These are phyloP conservation scores for Suillus alpinus DNA, from an alignment of 768 basidiomycete species.

Conservation along the genomic window DNA sequence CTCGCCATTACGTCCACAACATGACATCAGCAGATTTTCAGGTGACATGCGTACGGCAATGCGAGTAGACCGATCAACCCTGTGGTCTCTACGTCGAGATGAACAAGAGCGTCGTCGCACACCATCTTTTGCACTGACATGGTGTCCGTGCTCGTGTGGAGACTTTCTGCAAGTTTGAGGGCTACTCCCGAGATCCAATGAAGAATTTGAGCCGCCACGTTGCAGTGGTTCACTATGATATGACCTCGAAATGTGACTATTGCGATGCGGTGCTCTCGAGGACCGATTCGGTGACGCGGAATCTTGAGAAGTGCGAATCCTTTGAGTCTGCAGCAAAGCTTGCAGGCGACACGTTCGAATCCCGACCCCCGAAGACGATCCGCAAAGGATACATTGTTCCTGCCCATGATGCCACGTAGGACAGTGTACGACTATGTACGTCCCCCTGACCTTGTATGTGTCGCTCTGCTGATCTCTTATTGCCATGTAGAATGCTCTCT, in stretches of 20 bases:
- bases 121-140: not conserved
- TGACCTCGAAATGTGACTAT: not conserved
- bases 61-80: not conserved
- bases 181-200: not conserved
- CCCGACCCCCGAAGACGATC: not conserved
- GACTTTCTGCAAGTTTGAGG: not conserved
- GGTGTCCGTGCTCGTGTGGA: rapidly evolving
- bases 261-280: not conserved
- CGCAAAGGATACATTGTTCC: not conserved
- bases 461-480: no score
- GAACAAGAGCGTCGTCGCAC: not conserved
- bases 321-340: not conserved
- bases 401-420: not conserved
- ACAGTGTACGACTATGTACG: no score
- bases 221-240: not conserved
- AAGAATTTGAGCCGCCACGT: no score
- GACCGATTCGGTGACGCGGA: not conserved
- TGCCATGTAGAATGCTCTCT: not conserved
- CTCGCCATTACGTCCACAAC: no score
- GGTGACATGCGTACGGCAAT: not conserved
- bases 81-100: not conserved
- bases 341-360: not conserved
- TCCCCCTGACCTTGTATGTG: no score
- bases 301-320: not conserved
- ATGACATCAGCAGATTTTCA: no score